Conservation (phyloP, 1,284 basidiomycete species). For the Vanrija sp. region DNA sequence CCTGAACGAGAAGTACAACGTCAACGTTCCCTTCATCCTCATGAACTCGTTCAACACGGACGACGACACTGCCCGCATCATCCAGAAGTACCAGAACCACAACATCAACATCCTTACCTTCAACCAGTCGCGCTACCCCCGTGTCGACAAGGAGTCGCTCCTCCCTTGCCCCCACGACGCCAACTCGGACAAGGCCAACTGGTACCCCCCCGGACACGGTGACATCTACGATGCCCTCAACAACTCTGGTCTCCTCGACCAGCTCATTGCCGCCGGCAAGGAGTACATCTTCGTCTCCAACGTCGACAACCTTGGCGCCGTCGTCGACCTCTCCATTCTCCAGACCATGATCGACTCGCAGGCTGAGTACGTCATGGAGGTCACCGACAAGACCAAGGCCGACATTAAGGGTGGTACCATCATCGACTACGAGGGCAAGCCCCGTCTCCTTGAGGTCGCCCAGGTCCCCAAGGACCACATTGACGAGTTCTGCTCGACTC, state of each 20-base stretch:
- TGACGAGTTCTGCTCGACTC: slow-evolving; percentile 89
- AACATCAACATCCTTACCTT: slow-evolving; percentile 84
- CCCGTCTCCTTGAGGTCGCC: slow-evolving; percentile 95
- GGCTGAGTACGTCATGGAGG: slow-evolving; percentile 95
- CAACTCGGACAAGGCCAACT: slow-evolving; percentile 88
- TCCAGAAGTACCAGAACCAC: slow-evolving; percentile 99
- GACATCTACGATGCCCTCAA: slow-evolving; percentile 59
- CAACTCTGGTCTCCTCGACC: slow-evolving; percentile 95
- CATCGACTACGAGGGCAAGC: slow-evolving; percentile 91
- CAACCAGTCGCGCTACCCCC: slow-evolving; percentile 98
- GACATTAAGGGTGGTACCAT: slow-evolving; percentile 99
- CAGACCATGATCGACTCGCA: slow-evolving; percentile 86
- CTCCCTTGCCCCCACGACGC: slow-evolving; percentile 83
- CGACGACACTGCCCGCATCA: slow-evolving; percentile 93
- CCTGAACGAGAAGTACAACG: slow-evolving; percentile 59
- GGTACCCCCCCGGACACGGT: slow-evolving; percentile 99
- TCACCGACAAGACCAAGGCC: slow-evolving; percentile 99
- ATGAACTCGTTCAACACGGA: slow-evolving; percentile 99
- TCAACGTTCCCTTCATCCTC: slow-evolving; percentile 92
- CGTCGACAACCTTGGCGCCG: slow-evolving; percentile 97
- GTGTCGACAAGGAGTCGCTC: slow-evolving; percentile 92
- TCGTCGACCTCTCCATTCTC: slow-evolving; percentile 62
- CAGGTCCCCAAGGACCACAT: slow-evolving; percentile 97
- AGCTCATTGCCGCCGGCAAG: slow-evolving; percentile 90
- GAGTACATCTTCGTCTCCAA: slow-evolving; percentile 99